phyloP scores from a whole-genome alignment of 2,329 filamentous ascomycete genomes.

The Cladosporium cucumerinum region DNA sequence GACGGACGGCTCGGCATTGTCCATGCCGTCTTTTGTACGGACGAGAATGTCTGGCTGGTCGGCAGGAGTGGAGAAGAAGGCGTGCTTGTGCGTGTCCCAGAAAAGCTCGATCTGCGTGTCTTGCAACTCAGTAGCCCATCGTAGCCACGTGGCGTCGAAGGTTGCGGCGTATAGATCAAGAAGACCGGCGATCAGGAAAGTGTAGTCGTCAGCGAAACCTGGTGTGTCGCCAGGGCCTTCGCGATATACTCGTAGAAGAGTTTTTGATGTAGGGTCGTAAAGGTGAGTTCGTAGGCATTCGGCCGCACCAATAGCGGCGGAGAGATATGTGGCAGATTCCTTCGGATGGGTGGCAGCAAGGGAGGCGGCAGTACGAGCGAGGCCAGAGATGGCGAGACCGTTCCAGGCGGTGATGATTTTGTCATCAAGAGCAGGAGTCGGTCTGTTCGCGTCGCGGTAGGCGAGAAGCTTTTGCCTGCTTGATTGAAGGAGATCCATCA shows the following conservation, averaged over 20 bases:
- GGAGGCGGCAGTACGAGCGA: constrained; percentile 71
- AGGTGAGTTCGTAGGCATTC: constrained; percentile 69
- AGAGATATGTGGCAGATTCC: constrained; percentile 49
- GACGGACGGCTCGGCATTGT: constrained; percentile 82
- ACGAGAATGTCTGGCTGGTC: constrained; percentile 69
- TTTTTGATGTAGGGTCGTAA: constrained; percentile 61
- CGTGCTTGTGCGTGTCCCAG: constrained; percentile 61
- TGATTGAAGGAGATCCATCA: constrained; percentile 62
- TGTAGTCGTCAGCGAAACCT: constrained; percentile 92
- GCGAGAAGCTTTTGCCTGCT: constrained; percentile 67
- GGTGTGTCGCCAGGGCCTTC: constrained; percentile 62
- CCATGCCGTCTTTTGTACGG: constrained; percentile 91
- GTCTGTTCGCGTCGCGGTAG: constrained; percentile 70
- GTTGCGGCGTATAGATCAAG: constrained; percentile 82
- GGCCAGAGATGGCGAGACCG: constrained; percentile 76
- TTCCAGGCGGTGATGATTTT: constrained; percentile 89
- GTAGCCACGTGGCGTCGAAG: constrained; percentile 68
- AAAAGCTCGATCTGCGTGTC: constrained; percentile 72
- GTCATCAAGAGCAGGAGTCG: constrained; percentile 75
- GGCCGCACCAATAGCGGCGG: constrained; percentile 65
- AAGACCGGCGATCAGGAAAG: constrained; percentile 78
- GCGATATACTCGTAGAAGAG: constrained; percentile 71
- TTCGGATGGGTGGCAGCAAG: constrained; percentile 59
- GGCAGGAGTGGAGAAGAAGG: constrained; percentile 69
- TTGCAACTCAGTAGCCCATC: constrained; percentile 80